Evolutionary conservation across 768 basidiomycete species (phyloP).

Genomic region (Mycena haematopus): DNA sequence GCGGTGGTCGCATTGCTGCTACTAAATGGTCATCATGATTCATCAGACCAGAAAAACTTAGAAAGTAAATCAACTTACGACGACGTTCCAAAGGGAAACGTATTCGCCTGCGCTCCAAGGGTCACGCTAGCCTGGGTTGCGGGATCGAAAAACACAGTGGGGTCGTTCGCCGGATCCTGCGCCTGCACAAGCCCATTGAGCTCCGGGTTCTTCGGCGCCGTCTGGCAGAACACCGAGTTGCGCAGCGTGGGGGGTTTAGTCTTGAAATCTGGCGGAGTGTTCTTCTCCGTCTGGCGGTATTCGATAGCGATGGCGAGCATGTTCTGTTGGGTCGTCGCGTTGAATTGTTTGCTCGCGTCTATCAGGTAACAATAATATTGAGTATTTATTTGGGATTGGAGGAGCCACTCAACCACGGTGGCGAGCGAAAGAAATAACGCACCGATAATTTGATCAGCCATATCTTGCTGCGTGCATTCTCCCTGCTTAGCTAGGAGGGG

Average conservation of each 20-base stretch:
- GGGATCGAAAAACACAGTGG: conserved; percentile 59
- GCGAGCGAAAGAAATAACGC: conserved; percentile 20
- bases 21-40: too few species aligned
- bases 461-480: conserved; percentile 63
- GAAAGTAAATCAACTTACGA: neutral
- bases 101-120: conserved; percentile 55
- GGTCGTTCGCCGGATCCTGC: conserved; percentile 60
- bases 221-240: conserved; percentile 66
- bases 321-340: conserved; percentile 52
- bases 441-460: conserved; percentile 65
- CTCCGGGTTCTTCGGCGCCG: conserved; percentile 54
- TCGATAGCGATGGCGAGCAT: conserved; percentile 60
- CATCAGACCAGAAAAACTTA: neutral
- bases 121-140: conserved; percentile 45
- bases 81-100: conserved; percentile 45
- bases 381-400: too few species aligned
- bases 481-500: conserved; percentile 58
- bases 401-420: too few species aligned
- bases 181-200: conserved; percentile 57
- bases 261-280: conserved; percentile 65
- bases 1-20: too few species aligned
- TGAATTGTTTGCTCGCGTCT: conserved; percentile 62
- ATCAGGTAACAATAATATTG: neutral
- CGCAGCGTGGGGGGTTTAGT: conserved; percentile 55
- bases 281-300: conserved; percentile 64